Conservation (phyloP, 2,329 filamentous ascomycete genomes). For the Pseudocercospora musae region DNA sequence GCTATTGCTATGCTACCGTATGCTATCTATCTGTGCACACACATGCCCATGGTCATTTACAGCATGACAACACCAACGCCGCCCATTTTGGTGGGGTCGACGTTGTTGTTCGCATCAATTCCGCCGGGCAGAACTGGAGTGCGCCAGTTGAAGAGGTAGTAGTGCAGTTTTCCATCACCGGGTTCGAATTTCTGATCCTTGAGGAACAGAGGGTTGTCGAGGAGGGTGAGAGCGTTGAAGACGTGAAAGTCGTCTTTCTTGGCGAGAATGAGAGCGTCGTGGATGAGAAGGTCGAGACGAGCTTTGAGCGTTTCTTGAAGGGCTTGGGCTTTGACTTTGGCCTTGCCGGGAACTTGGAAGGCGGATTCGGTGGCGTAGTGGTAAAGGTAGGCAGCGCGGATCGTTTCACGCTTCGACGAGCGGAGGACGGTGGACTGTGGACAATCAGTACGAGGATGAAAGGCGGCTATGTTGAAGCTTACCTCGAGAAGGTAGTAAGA, state of each 20-base stretch:
- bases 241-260: conserved; percentile 87
- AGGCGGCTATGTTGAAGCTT: conserved; percentile 1
- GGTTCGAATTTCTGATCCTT: conserved; percentile 91
- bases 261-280: conserved; percentile 82
- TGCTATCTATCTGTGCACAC: neutral
- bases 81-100: conserved; percentile 74
- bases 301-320: conserved; percentile 62
- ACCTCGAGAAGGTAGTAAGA: conserved; percentile 89
- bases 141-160: conserved; percentile 96
- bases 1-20: no score
- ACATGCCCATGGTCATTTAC: conserved; percentile 38
- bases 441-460: conserved; percentile 9
- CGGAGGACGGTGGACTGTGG: conserved; percentile 75
- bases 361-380: conserved; percentile 89
- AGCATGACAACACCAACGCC: conserved; percentile 89
- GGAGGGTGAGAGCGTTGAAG: conserved; percentile 89
- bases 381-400: conserved; percentile 92
- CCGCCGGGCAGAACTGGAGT: conserved; percentile 82
- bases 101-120: conserved; percentile 71
- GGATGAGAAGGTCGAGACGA: conserved; percentile 76
- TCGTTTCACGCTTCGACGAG: conserved; percentile 67
- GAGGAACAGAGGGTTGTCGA: conserved; percentile 92
- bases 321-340: conserved; percentile 47
- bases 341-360: conserved; percentile 45
- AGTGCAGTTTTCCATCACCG: conserved; percentile 92